Evolutionary conservation across 352 stramenopile genomes (phyloP).

Genomic region (Aphanomyces euteiches): DNA sequence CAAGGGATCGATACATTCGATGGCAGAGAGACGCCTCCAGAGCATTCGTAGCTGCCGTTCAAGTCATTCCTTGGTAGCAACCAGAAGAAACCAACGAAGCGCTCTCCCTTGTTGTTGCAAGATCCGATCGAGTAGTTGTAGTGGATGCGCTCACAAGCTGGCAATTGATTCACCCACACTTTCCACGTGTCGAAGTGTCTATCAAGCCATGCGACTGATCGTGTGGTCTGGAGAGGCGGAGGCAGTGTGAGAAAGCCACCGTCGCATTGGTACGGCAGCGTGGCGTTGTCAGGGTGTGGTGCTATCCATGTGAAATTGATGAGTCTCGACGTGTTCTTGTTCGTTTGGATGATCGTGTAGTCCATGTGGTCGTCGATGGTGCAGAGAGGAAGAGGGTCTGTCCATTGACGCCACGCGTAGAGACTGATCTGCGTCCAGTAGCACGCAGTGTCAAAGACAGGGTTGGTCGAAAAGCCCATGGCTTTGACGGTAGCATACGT

Average conservation of each 20-base stretch:
- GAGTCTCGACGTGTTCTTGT: slow-evolving; percentile 28
- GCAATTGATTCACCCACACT: slow-evolving; percentile 28
- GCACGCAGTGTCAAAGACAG: slow-evolving; percentile 45
- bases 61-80: slow-evolving; percentile 31
- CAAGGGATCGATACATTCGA: slow-evolving; percentile 14
- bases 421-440: slow-evolving; percentile 39
- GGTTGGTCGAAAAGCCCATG: slow-evolving; percentile 29
- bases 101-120: slow-evolving; percentile 36
- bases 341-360: slow-evolving; percentile 29
- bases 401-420: slow-evolving; percentile 50
- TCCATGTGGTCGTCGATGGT: slow-evolving; percentile 37
- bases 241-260: slow-evolving; percentile 38
- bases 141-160: slow-evolving; percentile 39
- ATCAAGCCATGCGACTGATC: slow-evolving; percentile 39
- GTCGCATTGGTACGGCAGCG: slow-evolving; percentile 42
- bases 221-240: slow-evolving; percentile 38
- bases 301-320: slow-evolving; percentile 44
- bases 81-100: slow-evolving; percentile 43
- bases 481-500: slow-evolving; percentile 32
- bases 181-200: slow-evolving; percentile 33
- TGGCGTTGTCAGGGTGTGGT: slow-evolving; percentile 40
- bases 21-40: slow-evolving; percentile 18
- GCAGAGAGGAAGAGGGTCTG: slow-evolving; percentile 41
- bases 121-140: slow-evolving; percentile 43
- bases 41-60: slow-evolving; percentile 19